Base-by-base conservation (phyloP, 1,139 yeast genomes). In the Geotrichum phurueaensis region DNA sequence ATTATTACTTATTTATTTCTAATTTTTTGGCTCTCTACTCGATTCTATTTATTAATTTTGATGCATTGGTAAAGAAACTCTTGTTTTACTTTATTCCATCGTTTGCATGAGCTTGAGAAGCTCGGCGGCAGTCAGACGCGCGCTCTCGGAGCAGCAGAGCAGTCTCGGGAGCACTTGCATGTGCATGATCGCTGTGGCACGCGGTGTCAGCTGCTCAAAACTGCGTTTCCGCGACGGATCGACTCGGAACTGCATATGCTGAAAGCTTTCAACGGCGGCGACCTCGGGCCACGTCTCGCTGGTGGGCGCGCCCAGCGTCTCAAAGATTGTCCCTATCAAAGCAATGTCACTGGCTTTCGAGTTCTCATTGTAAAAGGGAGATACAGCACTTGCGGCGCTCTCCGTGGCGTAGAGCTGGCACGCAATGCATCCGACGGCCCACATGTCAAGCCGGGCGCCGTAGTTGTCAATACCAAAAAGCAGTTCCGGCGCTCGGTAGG, bases 401-500 rank as follows among this genome's bases (percentile, higher is more conserved):
- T 71, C 66, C 0, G 63, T 60, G 51, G 68, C 58, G 51, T 68
- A 83, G 57, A 91, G 70, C 59, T 83, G 77, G 20, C 87, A 82
- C 60, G 86, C 70, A 0, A 90, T 66, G 10, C 92, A 81, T 1
- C 94, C 96, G 25, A 87, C 70, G 0, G 89, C 78, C 99, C 99
- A 94, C 33, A 90, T 78, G 70, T 94, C 99, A 3, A 92, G 77
- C 53, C 81, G 84, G 50, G 70, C 71, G 1, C 82, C 75, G 71
- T 94, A 94, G 62, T 81, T 78, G 7, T 78, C 70, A n/a, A 83
- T 76, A 0, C 96, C 91, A 62, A 91, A 82, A 55, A 94, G 76
- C 56, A 89, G 76, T 69, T 94, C 98, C 0, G 97, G 96, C 0
- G 97, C 87, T 66, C 90, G 87, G 74, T 85, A 94, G 45, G 81